These are phyloP conservation scores for Lophium mytilinum DNA, from an alignment of 495 filamentous ascomycete genomes.

Conservation along the genomic window DNA sequence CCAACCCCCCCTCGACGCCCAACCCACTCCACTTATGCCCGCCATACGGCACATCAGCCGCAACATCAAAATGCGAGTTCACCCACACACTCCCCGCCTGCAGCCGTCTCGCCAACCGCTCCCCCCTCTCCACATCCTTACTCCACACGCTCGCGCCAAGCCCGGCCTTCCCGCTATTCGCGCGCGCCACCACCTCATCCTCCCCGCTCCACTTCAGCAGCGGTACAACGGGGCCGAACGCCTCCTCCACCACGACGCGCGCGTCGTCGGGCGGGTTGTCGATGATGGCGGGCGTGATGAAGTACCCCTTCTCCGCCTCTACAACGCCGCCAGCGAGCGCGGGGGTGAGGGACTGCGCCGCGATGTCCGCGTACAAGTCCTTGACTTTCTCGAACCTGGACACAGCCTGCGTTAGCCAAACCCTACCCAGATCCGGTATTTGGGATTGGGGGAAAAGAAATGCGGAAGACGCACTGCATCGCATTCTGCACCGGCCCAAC, in stretches of 20 bases:
- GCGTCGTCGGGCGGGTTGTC: slow-evolving; percentile 40
- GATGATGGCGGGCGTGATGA: slow-evolving; percentile 44
- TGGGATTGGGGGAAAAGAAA: neutral
- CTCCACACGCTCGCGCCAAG: slow-evolving; percentile 52
- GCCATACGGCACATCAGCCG: slow-evolving; percentile 7
- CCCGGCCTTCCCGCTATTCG: slow-evolving; percentile 49
- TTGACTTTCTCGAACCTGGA: slow-evolving; percentile 31
- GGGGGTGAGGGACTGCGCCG: slow-evolving; percentile 30
- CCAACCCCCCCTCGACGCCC: slow-evolving; percentile 11
- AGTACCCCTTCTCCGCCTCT: slow-evolving; percentile 36
- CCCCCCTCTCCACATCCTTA: slow-evolving; percentile 43
- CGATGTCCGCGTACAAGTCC: slow-evolving; percentile 33
- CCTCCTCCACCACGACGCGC: slow-evolving; percentile 41
- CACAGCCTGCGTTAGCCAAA: too few species aligned
- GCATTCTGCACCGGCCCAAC: slow-evolving; percentile 52
- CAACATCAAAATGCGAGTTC: slow-evolving; percentile 30
- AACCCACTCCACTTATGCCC: slow-evolving; percentile 18
- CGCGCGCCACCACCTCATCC: slow-evolving; percentile 48
- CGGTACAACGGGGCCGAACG: slow-evolving; percentile 51
- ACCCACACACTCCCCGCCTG: slow-evolving; percentile 53
- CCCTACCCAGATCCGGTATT: too few species aligned
- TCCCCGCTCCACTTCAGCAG: slow-evolving; percentile 49
- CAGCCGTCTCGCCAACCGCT: slow-evolving; percentile 43
- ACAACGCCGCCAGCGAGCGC: slow-evolving; percentile 34
- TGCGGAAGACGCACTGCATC: slow-evolving; percentile 30